A percentile compares a stretch with the other conserved stretches of the same genome.
Evolutionary conservation across 176 grass and related monocot genomes (phyloP).

Genomic region (Hsuehochloa calcarea): DNA sequence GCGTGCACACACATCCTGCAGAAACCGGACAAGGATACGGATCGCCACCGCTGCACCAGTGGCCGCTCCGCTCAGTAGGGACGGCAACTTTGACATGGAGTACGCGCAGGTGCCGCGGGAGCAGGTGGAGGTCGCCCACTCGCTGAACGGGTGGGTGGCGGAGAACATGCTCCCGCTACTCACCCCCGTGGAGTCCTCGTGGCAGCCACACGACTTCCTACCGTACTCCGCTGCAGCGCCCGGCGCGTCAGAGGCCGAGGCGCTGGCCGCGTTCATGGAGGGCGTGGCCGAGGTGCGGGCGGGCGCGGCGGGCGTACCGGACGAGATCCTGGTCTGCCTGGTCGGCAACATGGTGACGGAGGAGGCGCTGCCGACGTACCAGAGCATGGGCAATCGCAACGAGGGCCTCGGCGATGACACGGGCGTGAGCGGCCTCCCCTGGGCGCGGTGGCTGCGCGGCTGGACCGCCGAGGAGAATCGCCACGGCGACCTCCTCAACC

Average conservation of each 20-base stretch:
- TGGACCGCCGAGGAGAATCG: slow-evolving; percentile 82
- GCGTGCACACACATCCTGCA: neutral
- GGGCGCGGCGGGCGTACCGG: slow-evolving; percentile 54
- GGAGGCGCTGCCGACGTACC: slow-evolving; percentile 95
- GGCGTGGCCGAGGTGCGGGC: slow-evolving; percentile 49
- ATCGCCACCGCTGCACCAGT: neutral
- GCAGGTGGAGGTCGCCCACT: slow-evolving; percentile 83
- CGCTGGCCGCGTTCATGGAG: slow-evolving; percentile 6
- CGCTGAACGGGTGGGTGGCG: slow-evolving; percentile 68
- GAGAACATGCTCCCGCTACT: slow-evolving; percentile 69
- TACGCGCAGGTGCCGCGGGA: slow-evolving; percentile 52
- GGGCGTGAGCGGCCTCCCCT: slow-evolving; percentile 7
- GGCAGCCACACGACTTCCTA: slow-evolving; percentile 86
- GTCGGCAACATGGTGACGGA: slow-evolving; percentile 94
- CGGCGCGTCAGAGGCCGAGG: slow-evolving; percentile 63
- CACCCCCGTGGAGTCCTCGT: slow-evolving; percentile 77
- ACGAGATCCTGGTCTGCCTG: slow-evolving; percentile 81
- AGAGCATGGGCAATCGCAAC: slow-evolving; percentile 66
- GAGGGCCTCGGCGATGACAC: slow-evolving; percentile 20
- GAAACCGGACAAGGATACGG: neutral
- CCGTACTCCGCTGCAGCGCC: slow-evolving; percentile 47
- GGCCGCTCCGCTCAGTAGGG: neutral
- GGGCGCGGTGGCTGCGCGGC: slow-evolving; percentile 22
- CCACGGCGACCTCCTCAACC: slow-evolving; percentile 57
- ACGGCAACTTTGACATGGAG: neutral